These are phyloP conservation scores for Fusarium abutilonis DNA, from an alignment of 2,329 filamentous ascomycete genomes.

Conservation along the genomic window DNA sequence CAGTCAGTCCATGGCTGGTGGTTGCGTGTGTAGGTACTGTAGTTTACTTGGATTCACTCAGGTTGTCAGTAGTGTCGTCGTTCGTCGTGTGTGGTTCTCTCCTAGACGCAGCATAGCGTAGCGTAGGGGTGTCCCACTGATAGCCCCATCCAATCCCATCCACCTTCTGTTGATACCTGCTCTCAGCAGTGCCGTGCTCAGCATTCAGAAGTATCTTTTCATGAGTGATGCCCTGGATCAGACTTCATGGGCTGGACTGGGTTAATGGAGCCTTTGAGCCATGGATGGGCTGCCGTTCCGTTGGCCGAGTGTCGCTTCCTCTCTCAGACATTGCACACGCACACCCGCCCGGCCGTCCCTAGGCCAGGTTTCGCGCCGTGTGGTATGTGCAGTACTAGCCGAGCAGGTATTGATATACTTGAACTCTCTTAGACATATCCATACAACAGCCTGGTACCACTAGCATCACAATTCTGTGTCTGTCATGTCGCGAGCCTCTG, in stretches of 20 bases:
- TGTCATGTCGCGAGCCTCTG: constrained; percentile 32
- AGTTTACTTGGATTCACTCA: constrained; percentile 33
- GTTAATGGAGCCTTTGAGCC: constrained; percentile 18
- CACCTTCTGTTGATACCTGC: constrained; percentile 7
- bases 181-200: neutral
- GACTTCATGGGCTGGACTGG: constrained; percentile 18
- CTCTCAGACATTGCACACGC: constrained; percentile 40
- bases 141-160: constrained; percentile 22
- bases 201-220: constrained; percentile 7
- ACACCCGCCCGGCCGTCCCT: constrained; percentile 35
- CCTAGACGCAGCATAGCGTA: constrained; percentile 19
- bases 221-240: constrained; percentile 27
- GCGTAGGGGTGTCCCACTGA: constrained; percentile 33
- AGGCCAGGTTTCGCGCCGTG: constrained; percentile 34
- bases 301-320: constrained; percentile 45
- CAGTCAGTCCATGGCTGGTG: constrained; percentile 47
- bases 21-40: constrained; percentile 41
- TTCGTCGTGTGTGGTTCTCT: constrained; percentile 39
- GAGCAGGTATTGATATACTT: constrained; percentile 28
- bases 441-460: constrained; percentile 28
- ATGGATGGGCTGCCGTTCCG: constrained; percentile 36
- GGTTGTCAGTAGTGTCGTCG: constrained; percentile 37
- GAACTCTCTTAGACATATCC: constrained; percentile 3
- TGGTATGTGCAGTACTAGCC: constrained; percentile 23
- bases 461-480: constrained; percentile 23